Evolutionary conservation across 768 basidiomycete genomes (phyloP).

Genomic region (Xerocomus brunneocitrinus): DNA sequence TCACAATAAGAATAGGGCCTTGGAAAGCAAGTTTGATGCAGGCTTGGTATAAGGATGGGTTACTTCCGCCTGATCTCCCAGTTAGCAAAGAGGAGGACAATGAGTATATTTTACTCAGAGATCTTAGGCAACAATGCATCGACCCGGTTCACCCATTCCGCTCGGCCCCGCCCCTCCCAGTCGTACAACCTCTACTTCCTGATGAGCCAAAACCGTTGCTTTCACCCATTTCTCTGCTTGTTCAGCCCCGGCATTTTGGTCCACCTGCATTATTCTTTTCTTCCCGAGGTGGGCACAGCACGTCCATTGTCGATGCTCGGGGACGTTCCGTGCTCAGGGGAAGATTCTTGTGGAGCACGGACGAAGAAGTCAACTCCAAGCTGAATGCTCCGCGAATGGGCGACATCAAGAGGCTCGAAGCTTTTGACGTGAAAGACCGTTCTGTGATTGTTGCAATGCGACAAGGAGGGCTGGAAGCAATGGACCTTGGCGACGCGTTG

Average conservation of each 20-base stretch:
- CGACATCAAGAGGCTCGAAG: slow-evolving; percentile 78
- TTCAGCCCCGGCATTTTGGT: slow-evolving; percentile 79
- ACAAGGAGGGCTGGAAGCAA: slow-evolving; percentile 79
- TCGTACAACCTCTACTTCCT: slow-evolving; percentile 23
- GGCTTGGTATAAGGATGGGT: slow-evolving; percentile 81
- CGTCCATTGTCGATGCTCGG: slow-evolving; percentile 80
- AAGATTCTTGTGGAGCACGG: slow-evolving; percentile 73
- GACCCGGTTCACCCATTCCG: slow-evolving; percentile 81
- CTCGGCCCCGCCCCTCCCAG: slow-evolving; percentile 39
- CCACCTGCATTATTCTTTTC: slow-evolving; percentile 86
- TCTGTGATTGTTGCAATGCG: slow-evolving; percentile 82
- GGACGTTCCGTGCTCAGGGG: slow-evolving; percentile 81
- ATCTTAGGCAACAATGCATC: slow-evolving; percentile 70
- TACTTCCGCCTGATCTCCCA: slow-evolving; percentile 78
- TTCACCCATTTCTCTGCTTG: slow-evolving; percentile 66
- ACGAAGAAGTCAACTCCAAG: slow-evolving; percentile 45
- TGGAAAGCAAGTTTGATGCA: slow-evolving; percentile 90
- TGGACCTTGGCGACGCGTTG: slow-evolving; percentile 75
- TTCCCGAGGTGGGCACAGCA: slow-evolving; percentile 86
- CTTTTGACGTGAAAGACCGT: slow-evolving; percentile 71
- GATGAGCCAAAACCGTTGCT: slow-evolving; percentile 55
- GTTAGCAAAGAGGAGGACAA: slow-evolving; percentile 72
- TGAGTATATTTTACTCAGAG: slow-evolving; percentile 64
- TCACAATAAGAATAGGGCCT: slow-evolving; percentile 50
- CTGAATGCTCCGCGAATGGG: slow-evolving; percentile 52